Base-by-base conservation (phyloP, 2,329 filamentous ascomycete species). In the Paecilomyces niveus region DNA sequence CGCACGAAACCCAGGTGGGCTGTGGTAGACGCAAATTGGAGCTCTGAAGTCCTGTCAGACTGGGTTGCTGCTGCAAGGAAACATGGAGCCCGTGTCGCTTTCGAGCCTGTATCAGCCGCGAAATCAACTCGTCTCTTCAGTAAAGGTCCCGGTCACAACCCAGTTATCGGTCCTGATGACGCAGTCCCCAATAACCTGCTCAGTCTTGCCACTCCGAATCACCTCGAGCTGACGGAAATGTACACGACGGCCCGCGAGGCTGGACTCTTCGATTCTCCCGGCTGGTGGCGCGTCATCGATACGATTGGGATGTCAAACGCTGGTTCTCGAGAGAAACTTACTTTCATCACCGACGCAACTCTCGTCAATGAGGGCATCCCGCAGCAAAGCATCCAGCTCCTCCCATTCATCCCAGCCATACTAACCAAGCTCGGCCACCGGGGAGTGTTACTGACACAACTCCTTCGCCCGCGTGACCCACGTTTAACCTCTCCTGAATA, bases 1-100 rank as follows among this genome's bases (percentile, higher is more conserved):
- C 73, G 77, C 2, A 77, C 81, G 11, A 80, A 78, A 65, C 90
- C 87, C n/a, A 84, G 83, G 62, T 94, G 90, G 85, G 79, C 94
- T 29, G 86, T 96, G 5, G 81, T 95, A 8, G 94, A 99, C 70
- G 91, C 85, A 15, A 97, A 97, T 72, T 96, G 93, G 91, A 81
- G 83, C 26, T 77, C 85, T 3, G 69, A 75, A 2, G 84, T 87
- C 21, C 83, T 96, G 1, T 79, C 82, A 45, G 79, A 81, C 55
- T 93, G 92, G 85, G 76, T 92, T 49, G 68, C 75, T n/a, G 78
- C 84, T 45, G 86, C 81, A 51, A 84, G 83, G 59, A 70, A 79
- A 2, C 76, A 83, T 59, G 72, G 78, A 3, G 81, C 83, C 15
- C 81, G 80, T 21, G 81, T 92, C 5, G 89, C 89, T 11, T 96